Conservation (phyloP, 345 rosid genomes). For the Pugionium dolabratum region DNA sequence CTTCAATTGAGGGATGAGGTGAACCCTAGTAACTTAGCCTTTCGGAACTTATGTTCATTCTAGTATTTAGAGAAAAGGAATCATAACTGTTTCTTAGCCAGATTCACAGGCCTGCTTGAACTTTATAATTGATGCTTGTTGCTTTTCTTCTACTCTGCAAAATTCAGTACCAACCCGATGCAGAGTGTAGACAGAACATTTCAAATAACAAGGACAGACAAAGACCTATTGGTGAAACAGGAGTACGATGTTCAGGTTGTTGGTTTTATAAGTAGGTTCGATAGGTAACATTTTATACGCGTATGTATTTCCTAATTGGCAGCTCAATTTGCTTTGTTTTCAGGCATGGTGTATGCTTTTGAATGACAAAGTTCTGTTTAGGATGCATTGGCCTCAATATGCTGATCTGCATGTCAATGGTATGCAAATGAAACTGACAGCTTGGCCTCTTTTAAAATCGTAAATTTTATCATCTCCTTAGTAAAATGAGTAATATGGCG, state of each 20-base stretch:
- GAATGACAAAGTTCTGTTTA: constrained; percentile 91
- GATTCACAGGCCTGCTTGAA: constrained; percentile 13
- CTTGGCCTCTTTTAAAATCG: not conserved
- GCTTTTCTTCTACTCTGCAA: constrained; percentile 18
- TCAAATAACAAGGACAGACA: constrained; percentile 67
- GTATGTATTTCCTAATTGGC: constrained; percentile 22
- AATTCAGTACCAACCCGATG: constrained; percentile 62
- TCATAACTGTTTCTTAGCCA: constrained; percentile 3
- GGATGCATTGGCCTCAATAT: constrained; percentile 99
- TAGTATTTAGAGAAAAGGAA: constrained; percentile 7
- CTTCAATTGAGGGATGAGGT: constrained; percentile 7
- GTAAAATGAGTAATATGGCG: constrained; percentile 3
- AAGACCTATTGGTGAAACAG: constrained; percentile 62
- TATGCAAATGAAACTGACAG: constrained; percentile 40
- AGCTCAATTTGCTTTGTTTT: constrained; percentile 20
- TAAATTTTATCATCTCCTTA: constrained; percentile 13
- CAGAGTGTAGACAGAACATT: constrained; percentile 72
- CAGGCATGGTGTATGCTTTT: constrained; percentile 99
- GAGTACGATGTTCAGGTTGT: constrained; percentile 82
- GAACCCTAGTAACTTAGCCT: constrained; percentile 4
- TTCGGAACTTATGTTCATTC: constrained; percentile 19
- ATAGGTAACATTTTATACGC: not conserved
- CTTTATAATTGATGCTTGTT: constrained; percentile 12
- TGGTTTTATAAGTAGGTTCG: constrained; percentile 12
- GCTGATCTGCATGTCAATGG: constrained; percentile 95